phyloP scores from a whole-genome alignment of 1,284 basidiomycete genomes.

The Pterulicium gracile region DNA sequence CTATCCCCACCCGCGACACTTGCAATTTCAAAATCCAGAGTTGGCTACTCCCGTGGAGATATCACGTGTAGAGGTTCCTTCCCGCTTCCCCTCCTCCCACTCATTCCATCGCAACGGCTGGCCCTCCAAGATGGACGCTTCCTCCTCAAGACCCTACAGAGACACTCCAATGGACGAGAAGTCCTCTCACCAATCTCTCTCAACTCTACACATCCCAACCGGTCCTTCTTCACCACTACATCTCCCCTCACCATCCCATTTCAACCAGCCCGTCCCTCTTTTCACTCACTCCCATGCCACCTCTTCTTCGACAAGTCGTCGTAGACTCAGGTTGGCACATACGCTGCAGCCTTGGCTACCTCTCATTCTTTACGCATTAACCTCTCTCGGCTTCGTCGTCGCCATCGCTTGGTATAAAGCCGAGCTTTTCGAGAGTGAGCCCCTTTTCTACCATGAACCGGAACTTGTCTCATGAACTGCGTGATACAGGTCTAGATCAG shows the following conservation, averaged over 20 bases:
- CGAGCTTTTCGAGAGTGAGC: constrained; percentile 61
- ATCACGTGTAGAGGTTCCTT: not conserved
- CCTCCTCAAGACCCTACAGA: constrained; percentile 16
- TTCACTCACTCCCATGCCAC: constrained; percentile 7
- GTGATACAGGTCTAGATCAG: constrained; percentile 50
- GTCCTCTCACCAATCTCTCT: constrained; percentile 9
- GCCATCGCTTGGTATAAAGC: constrained; percentile 67
- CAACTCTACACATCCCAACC: constrained; percentile 11
- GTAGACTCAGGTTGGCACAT: constrained; percentile 41
- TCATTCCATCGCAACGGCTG: constrained; percentile 5
- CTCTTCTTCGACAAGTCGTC: constrained; percentile 32
- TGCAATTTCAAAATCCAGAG: too few species aligned
- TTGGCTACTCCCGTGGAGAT: constrained; percentile 7
- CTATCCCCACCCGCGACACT: too few species aligned
- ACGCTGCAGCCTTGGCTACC: constrained; percentile 62
- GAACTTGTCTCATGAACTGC: constrained; percentile 4
- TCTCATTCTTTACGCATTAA: constrained; percentile 55
- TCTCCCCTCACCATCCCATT: constrained; percentile 10
- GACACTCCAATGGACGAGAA: constrained; percentile 7
- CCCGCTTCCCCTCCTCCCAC: constrained; percentile 4
- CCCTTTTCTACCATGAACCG: constrained; percentile 4
- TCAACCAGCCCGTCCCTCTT: constrained; percentile 14
- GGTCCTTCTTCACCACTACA: constrained; percentile 5
- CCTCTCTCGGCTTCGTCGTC: constrained; percentile 56
- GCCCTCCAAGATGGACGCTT: constrained; percentile 12